phyloP scores from a whole-genome alignment of 192 early-diverging fungal species.

The Coemansia sp. region DNA sequence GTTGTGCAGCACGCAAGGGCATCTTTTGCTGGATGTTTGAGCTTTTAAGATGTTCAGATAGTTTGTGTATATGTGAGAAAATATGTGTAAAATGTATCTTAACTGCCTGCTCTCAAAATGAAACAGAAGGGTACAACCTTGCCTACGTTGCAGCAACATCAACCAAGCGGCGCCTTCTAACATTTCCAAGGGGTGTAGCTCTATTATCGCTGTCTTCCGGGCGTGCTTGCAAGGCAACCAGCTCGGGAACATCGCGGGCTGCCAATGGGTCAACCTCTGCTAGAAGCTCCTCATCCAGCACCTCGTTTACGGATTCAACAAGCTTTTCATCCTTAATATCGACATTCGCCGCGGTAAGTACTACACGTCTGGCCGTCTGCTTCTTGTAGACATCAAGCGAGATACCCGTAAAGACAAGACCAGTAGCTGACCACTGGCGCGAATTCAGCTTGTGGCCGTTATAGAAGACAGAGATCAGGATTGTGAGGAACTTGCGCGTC shows the following conservation, averaged over 20 bases:
- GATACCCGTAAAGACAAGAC: constrained; percentile 85
- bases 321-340: background rate
- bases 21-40: background rate
- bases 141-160: constrained; percentile 25
- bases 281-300: background rate
- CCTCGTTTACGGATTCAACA: background rate
- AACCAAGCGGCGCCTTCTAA: constrained; percentile 42
- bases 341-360: constrained; percentile 1
- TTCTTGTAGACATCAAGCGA: constrained; percentile 76
- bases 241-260: constrained; percentile 6
- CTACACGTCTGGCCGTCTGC: constrained; percentile 49
- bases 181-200: background rate
- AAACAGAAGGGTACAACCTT: background rate
- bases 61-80: background rate
- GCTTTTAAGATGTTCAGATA: background rate
- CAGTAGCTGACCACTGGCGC: constrained; percentile 85
- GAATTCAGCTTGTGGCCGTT: constrained; percentile 75
- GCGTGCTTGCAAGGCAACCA: constrained; percentile 13
- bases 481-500: constrained; percentile 94
- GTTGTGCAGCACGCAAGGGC: background rate
- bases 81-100: background rate
- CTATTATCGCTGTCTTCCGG: background rate
- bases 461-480: constrained; percentile 87
- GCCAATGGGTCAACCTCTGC: constrained; percentile 14
- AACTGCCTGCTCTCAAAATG: background rate